Conservation (phyloP, 2,329 filamentous ascomycete genomes). For the Trichoderma sp. region DNA sequence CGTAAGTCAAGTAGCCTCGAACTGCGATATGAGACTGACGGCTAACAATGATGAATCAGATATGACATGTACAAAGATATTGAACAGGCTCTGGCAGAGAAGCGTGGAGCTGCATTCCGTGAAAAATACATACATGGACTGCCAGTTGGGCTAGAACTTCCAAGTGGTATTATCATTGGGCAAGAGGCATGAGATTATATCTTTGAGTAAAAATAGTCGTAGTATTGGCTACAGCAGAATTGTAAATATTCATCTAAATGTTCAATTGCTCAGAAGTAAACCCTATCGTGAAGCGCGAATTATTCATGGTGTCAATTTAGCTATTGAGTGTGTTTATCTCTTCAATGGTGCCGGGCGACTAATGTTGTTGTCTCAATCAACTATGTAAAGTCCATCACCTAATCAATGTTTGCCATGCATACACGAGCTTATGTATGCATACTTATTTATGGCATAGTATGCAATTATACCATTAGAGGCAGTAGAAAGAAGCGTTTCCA, state of each 20-base stretch:
- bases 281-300: not conserved
- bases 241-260: not conserved
- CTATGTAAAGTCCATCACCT: not conserved
- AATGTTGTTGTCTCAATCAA: not conserved
- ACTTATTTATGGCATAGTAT: not conserved
- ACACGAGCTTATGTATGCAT: not conserved
- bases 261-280: not conserved
- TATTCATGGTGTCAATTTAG: not conserved
- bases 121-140: conserved; percentile 43
- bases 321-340: not conserved
- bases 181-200: not conserved
- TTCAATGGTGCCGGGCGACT: not conserved
- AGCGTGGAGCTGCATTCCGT: conserved; percentile 33
- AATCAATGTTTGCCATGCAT: not conserved
- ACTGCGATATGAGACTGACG: not conserved
- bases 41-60: conserved; percentile 29
- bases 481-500: not conserved
- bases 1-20: conserved; percentile 37
- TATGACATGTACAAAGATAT: conserved; percentile 60
- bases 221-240: not conserved
- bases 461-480: not conserved
- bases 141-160: conserved; percentile 47
- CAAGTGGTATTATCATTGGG: conserved; percentile 44
- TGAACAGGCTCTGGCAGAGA: conserved; percentile 45
- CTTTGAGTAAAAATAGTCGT: not conserved